Evolutionary conservation across 179 eudicot genomes (phyloP).

Genomic region (Actinidia polygama): DNA sequence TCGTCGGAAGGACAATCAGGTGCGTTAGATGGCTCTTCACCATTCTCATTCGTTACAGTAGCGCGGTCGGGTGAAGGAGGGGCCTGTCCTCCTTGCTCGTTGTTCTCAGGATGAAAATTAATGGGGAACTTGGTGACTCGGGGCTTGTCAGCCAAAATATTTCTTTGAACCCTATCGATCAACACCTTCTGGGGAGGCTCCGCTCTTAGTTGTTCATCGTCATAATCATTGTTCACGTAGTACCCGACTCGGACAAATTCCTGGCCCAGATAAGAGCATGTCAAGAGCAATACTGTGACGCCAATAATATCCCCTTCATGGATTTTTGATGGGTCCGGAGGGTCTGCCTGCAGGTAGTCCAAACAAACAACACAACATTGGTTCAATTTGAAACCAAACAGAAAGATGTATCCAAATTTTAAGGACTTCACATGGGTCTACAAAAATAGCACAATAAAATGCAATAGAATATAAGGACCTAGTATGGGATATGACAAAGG

Average conservation of each 20-base stretch:
- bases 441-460: not conserved
- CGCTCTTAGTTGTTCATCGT: conserved; percentile 81
- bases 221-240: conserved; percentile 92
- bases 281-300: conserved; percentile 83
- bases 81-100: conserved; percentile 65
- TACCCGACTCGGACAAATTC: conserved; percentile 96
- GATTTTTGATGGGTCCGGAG: conserved; percentile 90
- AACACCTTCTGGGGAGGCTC: conserved; percentile 95
- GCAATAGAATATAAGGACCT: not conserved
- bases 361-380: not conserved
- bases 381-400: not conserved
- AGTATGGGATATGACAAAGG: not conserved
- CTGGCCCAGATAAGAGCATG: conserved; percentile 94
- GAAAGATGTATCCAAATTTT: not conserved
- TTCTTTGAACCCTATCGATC: conserved; percentile 83
- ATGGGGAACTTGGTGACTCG: conserved; percentile 95
- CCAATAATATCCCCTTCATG: conserved; percentile 96
- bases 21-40: too few relatives aligned
- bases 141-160: conserved; percentile 86
- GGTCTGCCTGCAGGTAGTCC: conserved; percentile 70
- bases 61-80: conserved; percentile 18
- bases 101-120: conserved; percentile 86
- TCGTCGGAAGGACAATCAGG: too few relatives aligned
- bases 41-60: too few relatives aligned
- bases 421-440: not conserved